Base-by-base conservation (phyloP, 495 filamentous ascomycete species). In the Lophium mytilinum region DNA sequence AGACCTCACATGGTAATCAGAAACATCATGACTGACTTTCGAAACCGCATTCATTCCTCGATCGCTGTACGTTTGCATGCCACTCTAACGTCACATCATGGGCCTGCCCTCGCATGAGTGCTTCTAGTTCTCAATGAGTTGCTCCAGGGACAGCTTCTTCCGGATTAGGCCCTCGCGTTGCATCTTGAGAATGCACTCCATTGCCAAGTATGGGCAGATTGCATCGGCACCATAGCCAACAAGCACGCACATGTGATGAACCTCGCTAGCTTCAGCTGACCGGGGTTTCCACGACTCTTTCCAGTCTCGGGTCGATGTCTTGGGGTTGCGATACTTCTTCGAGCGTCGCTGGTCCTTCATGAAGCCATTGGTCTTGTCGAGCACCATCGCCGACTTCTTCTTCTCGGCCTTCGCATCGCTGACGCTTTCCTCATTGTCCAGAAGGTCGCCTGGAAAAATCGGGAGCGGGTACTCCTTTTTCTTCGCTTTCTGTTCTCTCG, bases 181-280 rank as follows among this genome's bases (percentile, higher is more conserved):
- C 76, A 99, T 90, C 85, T 96, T 99, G 63, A 97, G 74, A 65
- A 99, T 96, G 72, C 93, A 96, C 75, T 99, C 93, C 76, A 99
- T 84, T 3, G 93, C 88, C 56, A 97, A 84, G 70, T 99, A 99
- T 15, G 93, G 93, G 78, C 93, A 96, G 69, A 99, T 86, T 42
- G 87, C 93, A 72, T 99, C 93, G 19, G 87, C 90, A 72, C 93
- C 93, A 65, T 99, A 99, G 54, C 93, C 93, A 50, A 99, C 78
- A 50, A 97, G 79, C 18, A 99, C 93, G 75, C 90, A 96, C 88
- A 97, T 92, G 73, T 99, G 93, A 70, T 99, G 93, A 14, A 99
- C 94, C 71, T 99, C 93, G 71, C 93, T 88, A 65, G 93, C 94
- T 72, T 99, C 93, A 12, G 87, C 93, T 37, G 93, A n/a, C n/a